A percentile compares a stretch with the other conserved stretches of the same genome.
Evolutionary conservation across 805 yeast genomes (phyloP).

Genomic region (Middelhovenomyces tepae): DNA sequence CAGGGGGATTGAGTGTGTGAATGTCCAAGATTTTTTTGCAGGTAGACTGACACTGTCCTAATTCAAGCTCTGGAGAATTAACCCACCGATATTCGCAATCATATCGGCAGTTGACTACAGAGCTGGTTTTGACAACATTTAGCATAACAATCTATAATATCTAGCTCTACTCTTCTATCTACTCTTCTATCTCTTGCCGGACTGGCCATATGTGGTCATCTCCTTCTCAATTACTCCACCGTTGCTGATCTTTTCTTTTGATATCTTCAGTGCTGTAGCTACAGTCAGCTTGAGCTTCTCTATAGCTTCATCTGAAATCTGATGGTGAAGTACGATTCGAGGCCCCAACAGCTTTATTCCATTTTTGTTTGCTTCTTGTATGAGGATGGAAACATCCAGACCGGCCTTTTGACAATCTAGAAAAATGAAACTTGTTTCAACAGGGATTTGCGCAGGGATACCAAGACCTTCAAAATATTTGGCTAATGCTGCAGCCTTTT

Average conservation of each 20-base stretch:
- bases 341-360: slow-evolving; percentile 61
- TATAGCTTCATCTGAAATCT: slow-evolving; percentile 45
- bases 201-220: slow-evolving; percentile 7
- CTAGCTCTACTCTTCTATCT: slow-evolving; percentile 1
- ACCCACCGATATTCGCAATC: no score
- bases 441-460: slow-evolving; percentile 60
- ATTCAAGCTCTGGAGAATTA: no score
- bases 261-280: no score
- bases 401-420: slow-evolving; percentile 42
- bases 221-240: slow-evolving; percentile 6
- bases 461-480: slow-evolving; percentile 27
- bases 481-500: slow-evolving; percentile 43
- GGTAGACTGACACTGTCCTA: no score
- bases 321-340: slow-evolving; percentile 76
- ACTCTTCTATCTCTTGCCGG: slow-evolving; percentile 5
- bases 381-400: slow-evolving; percentile 49
- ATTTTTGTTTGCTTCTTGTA: slow-evolving; percentile 47
- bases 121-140: no score
- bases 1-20: no score
- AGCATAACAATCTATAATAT: not conserved
- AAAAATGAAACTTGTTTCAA: slow-evolving; percentile 77
- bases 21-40: no score
- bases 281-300: slow-evolving; percentile 41
- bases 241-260: slow-evolving; percentile 25
- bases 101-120: no score